Evolutionary conservation across 768 basidiomycete species (phyloP).

Genomic region (Phallus indusiatus): DNA sequence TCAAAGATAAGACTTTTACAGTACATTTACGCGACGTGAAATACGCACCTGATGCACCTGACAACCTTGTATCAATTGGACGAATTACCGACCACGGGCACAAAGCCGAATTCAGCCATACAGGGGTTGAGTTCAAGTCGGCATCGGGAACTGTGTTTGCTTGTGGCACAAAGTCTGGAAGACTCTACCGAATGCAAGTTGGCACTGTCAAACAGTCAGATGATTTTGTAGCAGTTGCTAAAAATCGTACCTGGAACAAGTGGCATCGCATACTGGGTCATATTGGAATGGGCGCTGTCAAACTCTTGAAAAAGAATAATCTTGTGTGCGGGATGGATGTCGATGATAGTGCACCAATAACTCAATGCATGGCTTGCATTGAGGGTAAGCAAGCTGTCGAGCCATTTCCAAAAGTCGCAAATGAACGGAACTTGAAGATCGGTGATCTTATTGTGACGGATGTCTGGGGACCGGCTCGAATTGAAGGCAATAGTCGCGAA

Average conservation of each 20-base stretch:
- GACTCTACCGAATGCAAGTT: background rate
- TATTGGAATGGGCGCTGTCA: conserved; percentile 8
- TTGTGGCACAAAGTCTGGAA: background rate
- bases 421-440: background rate
- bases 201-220: background rate
- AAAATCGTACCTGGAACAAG: background rate
- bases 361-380: conserved; percentile 9
- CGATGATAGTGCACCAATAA: background rate
- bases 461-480: conserved; percentile 14
- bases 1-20: too few relatives aligned
- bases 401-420: conserved; percentile 10
- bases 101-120: background rate
- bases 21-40: background rate
- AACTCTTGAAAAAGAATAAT: conserved; percentile 7
- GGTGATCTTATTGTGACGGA: conserved; percentile 22
- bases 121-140: background rate
- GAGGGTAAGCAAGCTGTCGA: conserved; percentile 5
- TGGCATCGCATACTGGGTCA: conserved; percentile 21
- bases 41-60: background rate
- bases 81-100: background rate
- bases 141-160: background rate
- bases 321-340: conserved; percentile 19
- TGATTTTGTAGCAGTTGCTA: background rate
- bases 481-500: conserved; percentile 8
- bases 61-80: background rate